Percentiles rank a stretch among this genome's conserved stretches.
These are phyloP conservation scores for Crithidia brevicula DNA, from an alignment of 208 protist genomes.

Conservation along the genomic window DNA sequence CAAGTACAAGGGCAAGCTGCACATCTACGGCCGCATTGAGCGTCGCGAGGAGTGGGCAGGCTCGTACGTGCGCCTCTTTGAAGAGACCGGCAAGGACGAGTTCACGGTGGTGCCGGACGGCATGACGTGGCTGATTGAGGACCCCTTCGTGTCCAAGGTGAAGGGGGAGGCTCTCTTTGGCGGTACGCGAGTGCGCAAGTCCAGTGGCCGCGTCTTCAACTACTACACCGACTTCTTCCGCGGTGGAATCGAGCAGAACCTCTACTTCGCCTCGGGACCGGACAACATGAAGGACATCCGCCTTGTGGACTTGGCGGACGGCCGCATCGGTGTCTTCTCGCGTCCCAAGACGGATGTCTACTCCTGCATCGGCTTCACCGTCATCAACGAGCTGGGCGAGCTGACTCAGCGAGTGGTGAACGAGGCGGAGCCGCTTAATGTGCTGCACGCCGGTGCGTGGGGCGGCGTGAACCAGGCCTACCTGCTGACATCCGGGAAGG, in stretches of 20 bases:
- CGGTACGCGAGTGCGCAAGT: conserved; percentile 56
- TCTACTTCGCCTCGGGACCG: conserved; percentile 55
- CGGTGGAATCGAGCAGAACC: conserved; percentile 41
- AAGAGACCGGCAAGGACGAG: conserved; percentile 64
- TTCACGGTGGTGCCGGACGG: conserved; percentile 44
- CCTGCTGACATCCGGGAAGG: conserved; percentile 54
- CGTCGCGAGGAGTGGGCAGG: conserved; percentile 47
- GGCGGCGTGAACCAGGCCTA: conserved; percentile 74
- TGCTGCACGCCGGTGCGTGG: conserved; percentile 62
- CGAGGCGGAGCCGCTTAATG: conserved; percentile 54
- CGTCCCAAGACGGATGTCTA: conserved; percentile 54
- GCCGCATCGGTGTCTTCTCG: conserved; percentile 67
- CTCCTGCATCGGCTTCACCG: conserved; percentile 63
- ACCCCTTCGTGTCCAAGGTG: conserved; percentile 54
- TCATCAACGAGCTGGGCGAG: conserved; percentile 53
- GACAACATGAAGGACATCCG: conserved; percentile 71
- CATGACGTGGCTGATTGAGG: conserved; percentile 61
- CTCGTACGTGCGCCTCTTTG: conserved; percentile 58
- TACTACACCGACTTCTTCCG: conserved; percentile 71
- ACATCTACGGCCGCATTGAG: conserved; percentile 66
- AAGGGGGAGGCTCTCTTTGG: conserved; percentile 59
- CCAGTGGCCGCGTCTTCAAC: conserved; percentile 34
- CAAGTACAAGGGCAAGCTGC: conserved; percentile 44
- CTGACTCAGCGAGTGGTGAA: conserved; percentile 52
- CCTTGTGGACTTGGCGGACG: conserved; percentile 46